phyloP scores from a whole-genome alignment of 176 grass and related monocot species.

The Zea luxurians region DNA sequence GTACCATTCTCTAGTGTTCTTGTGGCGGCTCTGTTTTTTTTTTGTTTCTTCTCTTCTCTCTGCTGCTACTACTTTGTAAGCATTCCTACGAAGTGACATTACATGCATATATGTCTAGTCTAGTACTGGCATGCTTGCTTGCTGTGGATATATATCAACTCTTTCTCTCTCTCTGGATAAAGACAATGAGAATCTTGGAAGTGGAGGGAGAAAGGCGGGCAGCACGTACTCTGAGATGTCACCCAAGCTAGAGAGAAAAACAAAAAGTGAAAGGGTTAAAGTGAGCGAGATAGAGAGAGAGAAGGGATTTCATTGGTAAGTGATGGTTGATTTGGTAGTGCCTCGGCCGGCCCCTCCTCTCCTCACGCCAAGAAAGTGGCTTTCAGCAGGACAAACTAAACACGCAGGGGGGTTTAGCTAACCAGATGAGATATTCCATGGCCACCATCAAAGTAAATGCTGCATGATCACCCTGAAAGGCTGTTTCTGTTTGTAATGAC shows the following conservation, averaged over 20 bases:
- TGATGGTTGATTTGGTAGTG: conserved; percentile 58
- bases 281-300: background rate
- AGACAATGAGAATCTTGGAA: conserved; percentile 93
- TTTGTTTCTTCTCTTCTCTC: background rate
- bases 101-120: conserved; percentile 1
- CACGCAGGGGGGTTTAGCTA: conserved; percentile 40
- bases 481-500: conserved; percentile 39
- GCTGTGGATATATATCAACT: background rate
- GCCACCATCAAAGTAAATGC: conserved; percentile 20
- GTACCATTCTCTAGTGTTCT: conserved; percentile 46
- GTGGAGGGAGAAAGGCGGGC: conserved; percentile 88
- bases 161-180: conserved; percentile 47
- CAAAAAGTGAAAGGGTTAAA: conserved; percentile 24
- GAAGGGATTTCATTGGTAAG: conserved; percentile 56
- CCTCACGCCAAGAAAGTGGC: conserved; percentile 87
- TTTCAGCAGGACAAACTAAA: conserved; percentile 53
- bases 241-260: conserved; percentile 37
- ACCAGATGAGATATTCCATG: conserved; percentile 28
- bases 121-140: no score
- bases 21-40: conserved; percentile 33
- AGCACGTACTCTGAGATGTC: conserved; percentile 76
- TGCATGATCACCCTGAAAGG: conserved; percentile 51
- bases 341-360: background rate
- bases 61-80: background rate
- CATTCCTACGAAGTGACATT: conserved; percentile 24